Evolutionary conservation across 768 basidiomycete species (phyloP), one percentile per base, ranked within the genome.

Genomic region (Pleurotus eryngii): DNA sequence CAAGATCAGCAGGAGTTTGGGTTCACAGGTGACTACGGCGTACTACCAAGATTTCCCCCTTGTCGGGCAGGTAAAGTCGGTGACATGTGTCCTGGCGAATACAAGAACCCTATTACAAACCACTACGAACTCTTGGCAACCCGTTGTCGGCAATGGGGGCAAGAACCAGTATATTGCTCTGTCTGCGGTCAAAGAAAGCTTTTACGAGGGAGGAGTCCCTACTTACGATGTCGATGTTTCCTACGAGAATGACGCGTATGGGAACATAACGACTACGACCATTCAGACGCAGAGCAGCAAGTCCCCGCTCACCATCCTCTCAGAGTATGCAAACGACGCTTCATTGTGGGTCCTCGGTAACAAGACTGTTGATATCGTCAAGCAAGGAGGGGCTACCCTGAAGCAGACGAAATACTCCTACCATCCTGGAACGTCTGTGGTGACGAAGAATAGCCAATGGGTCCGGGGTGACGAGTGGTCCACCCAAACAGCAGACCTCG

Each of bases 31-130:
- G 12, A 39, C 39, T 15, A 40, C 51, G 11, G 24, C 11, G 11
- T 54, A 54, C 27, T 42, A 54, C 39, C 51, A 54, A n/a, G 17
- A 42, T 2, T 54, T 54, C 51, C 51, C 51, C 5, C 42, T 54
- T 14, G n/a, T 54, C 39, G 35, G 37, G 15, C 39, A 40, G 37
- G 17, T 54, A 15, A 54, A 54, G 51, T 39, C 20, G 5, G 51
- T 42, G n/a, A 40, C 51, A 5, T 54, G 37, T 8, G 51, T 54
- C 17, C 11, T 54, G 20, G 51, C 51, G 11, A 54, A 54, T n/a
- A 54, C 51, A 5, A 54, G 39, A 22, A 54, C 51, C 4, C 18
- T 40, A 27, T 1, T 54, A 11, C 51, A 54, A 22, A 42, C 39
- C 4, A 54, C 51, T 4, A 18, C 17, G n/a, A 54, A 54, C 24